phyloP scores from a whole-genome alignment of 495 filamentous ascomycete genomes.

The Trichoderma gamsii region DNA sequence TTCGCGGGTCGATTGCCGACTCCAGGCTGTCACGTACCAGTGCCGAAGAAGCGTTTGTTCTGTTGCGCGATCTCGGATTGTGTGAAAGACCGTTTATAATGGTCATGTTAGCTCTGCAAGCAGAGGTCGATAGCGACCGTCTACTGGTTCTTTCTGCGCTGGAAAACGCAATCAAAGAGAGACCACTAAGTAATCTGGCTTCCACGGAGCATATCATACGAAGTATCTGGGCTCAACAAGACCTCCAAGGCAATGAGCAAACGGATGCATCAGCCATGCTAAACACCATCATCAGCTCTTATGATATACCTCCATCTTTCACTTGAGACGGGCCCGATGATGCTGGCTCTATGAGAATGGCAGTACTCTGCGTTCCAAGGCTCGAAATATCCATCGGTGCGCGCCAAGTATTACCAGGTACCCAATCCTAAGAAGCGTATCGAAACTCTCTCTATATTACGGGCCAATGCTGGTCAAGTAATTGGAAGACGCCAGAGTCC shows the following conservation, averaged over 20 bases:
- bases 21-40: background rate
- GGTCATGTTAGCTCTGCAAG: conserved; percentile 1
- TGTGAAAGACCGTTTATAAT: background rate
- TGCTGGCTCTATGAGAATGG: background rate
- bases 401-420: too few species aligned
- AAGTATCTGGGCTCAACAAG: conserved; percentile 2
- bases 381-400: too few species aligned
- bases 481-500: too few species aligned
- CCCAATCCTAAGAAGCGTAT: too few species aligned
- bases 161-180: background rate
- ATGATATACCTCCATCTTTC: background rate
- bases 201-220: conserved; percentile 1
- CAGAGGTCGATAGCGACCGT: background rate
- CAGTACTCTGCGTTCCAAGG: background rate
- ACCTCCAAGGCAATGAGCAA: background rate
- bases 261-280: background rate
- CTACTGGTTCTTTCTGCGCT: background rate
- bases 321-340: background rate
- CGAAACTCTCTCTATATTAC: too few species aligned
- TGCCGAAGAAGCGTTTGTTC: background rate
- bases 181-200: background rate
- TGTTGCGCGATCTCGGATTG: background rate
- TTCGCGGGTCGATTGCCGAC: background rate
- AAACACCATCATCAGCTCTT: background rate
- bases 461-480: background rate